Percentiles rank a stretch among this genome's conserved stretches.
Evolutionary conservation across 257 asterid species (phyloP).

Genomic region (Solanum pimpinellifolium): DNA sequence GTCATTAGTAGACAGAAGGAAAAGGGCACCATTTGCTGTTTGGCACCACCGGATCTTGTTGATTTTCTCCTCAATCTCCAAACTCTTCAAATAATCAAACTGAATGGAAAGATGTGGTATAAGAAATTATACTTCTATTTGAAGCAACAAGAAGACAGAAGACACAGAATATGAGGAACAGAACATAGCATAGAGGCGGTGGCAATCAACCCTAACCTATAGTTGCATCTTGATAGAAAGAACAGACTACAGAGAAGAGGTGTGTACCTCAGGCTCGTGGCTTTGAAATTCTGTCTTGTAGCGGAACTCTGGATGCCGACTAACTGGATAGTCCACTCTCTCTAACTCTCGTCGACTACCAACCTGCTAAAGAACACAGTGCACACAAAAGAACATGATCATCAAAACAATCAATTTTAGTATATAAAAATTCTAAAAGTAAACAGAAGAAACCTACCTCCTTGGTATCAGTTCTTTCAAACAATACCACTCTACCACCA

Average conservation of each 20-base stretch:
- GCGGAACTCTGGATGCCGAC: conserved; percentile 88
- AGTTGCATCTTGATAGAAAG: background rate
- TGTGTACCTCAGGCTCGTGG: conserved; percentile 96
- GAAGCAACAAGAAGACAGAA: background rate
- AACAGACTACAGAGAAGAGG: background rate
- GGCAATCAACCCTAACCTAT: background rate
- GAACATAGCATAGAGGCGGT: background rate
- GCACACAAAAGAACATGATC: background rate
- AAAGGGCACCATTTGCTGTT: conserved; percentile 85
- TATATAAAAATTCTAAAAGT: background rate
- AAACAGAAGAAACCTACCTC: conserved; percentile 25
- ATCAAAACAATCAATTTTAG: background rate
- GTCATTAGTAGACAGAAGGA: conserved; percentile 96
- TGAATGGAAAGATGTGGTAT: conserved; percentile 24
- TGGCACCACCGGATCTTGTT: conserved; percentile 99
- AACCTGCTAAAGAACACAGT: conserved; percentile 36
- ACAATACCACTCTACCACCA: conserved; percentile 53
- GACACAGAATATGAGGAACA: background rate
- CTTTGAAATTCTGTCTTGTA: conserved; percentile 98
- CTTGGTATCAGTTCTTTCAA: conserved; percentile 41
- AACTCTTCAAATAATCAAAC: conserved; percentile 99
- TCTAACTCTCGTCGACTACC: conserved; percentile 78
- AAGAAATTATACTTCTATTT: background rate
- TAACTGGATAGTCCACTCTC: conserved; percentile 49
- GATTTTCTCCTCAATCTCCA: conserved; percentile 99